These are phyloP conservation scores for Theobroma grandiflorum DNA, from an alignment of 441 rosid species.

Conservation along the genomic window DNA sequence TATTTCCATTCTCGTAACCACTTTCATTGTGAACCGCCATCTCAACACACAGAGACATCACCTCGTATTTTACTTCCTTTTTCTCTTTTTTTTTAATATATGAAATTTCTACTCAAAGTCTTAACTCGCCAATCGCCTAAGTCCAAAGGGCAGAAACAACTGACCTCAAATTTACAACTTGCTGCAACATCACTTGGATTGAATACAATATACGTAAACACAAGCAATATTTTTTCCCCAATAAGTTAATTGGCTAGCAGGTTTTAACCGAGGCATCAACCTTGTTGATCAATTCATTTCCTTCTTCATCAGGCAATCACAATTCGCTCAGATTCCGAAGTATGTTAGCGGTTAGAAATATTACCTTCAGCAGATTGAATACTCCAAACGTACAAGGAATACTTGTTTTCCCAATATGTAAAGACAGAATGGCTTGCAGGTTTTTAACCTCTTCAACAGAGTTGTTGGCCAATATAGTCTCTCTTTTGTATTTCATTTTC, in stretches of 20 bases:
- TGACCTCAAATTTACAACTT: not conserved
- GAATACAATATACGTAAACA: not conserved
- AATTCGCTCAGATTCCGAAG: not conserved
- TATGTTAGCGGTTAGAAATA: not conserved
- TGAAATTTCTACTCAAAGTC: not conserved
- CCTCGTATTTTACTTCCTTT: not conserved
- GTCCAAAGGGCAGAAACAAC: not conserved
- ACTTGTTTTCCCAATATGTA: not conserved
- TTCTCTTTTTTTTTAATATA: not conserved
- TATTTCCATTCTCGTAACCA: not conserved
- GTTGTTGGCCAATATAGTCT: not conserved
- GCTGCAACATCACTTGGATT: not conserved
- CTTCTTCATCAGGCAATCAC: not conserved
- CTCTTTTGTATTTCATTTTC: not conserved
- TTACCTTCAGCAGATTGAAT: not conserved
- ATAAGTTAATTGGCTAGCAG: not conserved
- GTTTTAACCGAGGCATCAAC: not conserved
- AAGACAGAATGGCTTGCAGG: slow-evolving; percentile 1
- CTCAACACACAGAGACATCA: not conserved
- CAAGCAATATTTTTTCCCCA: not conserved
- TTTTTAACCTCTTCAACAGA: not conserved
- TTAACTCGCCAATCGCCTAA: not conserved
- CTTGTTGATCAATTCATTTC: not conserved
- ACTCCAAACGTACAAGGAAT: not conserved
- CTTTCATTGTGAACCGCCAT: not conserved